Evolutionary conservation across 192 early-diverging fungal genomes (phyloP).

Genomic region (Gryganskiella cystojenkinii): DNA sequence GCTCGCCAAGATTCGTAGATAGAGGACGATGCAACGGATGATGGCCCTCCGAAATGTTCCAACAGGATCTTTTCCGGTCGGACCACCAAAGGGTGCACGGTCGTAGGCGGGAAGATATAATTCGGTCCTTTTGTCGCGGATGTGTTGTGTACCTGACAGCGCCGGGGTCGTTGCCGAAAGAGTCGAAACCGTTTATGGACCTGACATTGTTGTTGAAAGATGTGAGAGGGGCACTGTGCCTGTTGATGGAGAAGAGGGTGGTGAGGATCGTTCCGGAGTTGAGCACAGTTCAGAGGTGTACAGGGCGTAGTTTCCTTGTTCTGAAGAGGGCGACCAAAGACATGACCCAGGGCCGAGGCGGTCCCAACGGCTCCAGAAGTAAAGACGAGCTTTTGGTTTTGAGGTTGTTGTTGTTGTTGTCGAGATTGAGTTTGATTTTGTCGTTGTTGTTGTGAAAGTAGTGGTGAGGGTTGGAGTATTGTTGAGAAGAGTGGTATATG

Average conservation of each 20-base stretch:
- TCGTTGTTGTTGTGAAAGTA: conserved; percentile 13
- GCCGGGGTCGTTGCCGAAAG: conserved; percentile 39
- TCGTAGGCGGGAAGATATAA: conserved; percentile 32
- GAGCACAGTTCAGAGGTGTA: conserved; percentile 18
- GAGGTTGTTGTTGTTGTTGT: neutral
- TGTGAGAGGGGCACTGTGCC: conserved; percentile 43
- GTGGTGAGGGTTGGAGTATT: neutral
- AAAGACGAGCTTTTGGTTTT: conserved; percentile 44
- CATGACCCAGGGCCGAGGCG: conserved; percentile 38
- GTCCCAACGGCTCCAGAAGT: conserved; percentile 41
- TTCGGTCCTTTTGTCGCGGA: conserved; percentile 19
- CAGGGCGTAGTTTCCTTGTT: conserved; percentile 42
- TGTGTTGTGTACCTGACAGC: conserved; percentile 29
- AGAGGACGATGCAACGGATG: neutral
- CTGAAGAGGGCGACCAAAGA: conserved; percentile 41
- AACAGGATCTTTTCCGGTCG: conserved; percentile 42
- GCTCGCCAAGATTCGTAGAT: neutral
- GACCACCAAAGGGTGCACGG: conserved; percentile 38
- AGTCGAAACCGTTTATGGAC: conserved; percentile 43
- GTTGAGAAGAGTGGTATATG: too few relatives aligned
- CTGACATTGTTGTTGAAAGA: conserved; percentile 43
- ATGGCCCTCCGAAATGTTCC: conserved; percentile 13
- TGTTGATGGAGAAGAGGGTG: conserved; percentile 15
- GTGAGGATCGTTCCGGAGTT: conserved; percentile 22
- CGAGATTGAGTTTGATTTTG: too few relatives aligned